Percentiles rank a stretch among this genome's conserved stretches.
Conservation (phyloP, 148 eudicot genomes). For the Rhododendron ovatum region DNA sequence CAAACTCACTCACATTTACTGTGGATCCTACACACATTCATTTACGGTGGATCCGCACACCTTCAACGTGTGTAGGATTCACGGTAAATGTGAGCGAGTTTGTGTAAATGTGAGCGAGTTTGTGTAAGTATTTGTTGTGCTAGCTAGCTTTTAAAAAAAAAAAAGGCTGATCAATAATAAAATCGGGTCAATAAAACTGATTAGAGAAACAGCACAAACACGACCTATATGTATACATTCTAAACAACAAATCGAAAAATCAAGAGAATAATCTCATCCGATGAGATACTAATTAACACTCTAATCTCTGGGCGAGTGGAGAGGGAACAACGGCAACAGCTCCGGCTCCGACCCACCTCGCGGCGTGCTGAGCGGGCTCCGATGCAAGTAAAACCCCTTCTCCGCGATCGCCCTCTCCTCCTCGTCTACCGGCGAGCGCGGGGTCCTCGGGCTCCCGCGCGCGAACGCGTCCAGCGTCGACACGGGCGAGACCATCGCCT, state of each 20-base stretch:
- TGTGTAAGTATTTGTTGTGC: too few relatives aligned
- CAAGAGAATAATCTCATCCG: neutral
- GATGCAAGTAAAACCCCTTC: constrained; percentile 52
- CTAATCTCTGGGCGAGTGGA: constrained; percentile 27
- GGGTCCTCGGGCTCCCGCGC: constrained; percentile 29
- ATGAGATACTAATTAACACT: neutral
- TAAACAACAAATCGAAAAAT: neutral
- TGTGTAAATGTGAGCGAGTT: too few relatives aligned
- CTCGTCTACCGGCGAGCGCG: constrained; percentile 4
- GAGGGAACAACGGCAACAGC: constrained; percentile 48
- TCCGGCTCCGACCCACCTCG: constrained; percentile 40
- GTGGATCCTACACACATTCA: too few relatives aligned
- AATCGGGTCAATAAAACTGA: neutral
- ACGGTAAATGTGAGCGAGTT: too few relatives aligned
- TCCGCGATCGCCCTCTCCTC: constrained; percentile 48
- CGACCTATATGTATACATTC: neutral
- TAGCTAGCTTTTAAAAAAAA: too few relatives aligned
- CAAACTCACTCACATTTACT: too few relatives aligned
- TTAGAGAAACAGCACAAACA: neutral
- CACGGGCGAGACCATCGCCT: constrained; percentile 38
- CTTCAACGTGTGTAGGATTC: too few relatives aligned
- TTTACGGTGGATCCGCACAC: too few relatives aligned
- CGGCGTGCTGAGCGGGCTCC: constrained; percentile 36
- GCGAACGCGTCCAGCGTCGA: constrained; percentile 34
- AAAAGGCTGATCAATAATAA: neutral